A percentile compares a stretch with the other conserved stretches of the same genome.
These are phyloP conservation scores for Salix koriyanagi DNA, from an alignment of 345 rosid genomes.

Conservation along the genomic window DNA sequence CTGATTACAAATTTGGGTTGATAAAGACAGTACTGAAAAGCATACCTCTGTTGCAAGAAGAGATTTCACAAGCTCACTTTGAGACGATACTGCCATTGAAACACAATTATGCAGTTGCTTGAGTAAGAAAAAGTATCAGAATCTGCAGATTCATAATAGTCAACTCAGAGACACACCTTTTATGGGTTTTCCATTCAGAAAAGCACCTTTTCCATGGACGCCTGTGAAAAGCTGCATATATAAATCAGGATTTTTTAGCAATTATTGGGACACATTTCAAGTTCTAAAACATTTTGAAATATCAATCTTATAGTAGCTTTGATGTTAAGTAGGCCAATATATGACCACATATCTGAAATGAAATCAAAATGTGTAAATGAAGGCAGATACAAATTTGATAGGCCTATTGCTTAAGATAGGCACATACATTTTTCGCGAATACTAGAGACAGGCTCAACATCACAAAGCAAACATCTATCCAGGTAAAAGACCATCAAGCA, in stretches of 20 bases:
- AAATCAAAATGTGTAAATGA: neutral
- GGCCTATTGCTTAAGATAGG: neutral
- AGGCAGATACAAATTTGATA: neutral
- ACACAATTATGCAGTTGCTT: conserved; percentile 8
- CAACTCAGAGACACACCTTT: conserved; percentile 42
- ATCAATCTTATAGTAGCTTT: neutral
- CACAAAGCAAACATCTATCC: neutral
- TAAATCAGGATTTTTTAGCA: conserved; percentile 7
- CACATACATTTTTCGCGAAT: neutral
- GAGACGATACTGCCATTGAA: conserved; percentile 60
- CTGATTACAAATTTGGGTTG: neutral
- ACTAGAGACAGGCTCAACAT: neutral
- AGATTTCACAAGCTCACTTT: conserved; percentile 66
- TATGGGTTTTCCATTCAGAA: conserved; percentile 72
- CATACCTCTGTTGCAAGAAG: conserved; percentile 88
- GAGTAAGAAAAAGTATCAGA: neutral
- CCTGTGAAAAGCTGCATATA: conserved; percentile 70
- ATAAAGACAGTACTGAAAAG: neutral
- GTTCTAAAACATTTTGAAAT: neutral
- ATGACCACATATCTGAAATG: neutral
- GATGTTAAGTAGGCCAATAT: neutral
- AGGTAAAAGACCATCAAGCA: neutral
- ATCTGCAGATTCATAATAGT: neutral
- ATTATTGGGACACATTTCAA: neutral
- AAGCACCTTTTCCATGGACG: conserved; percentile 71